Evolutionary conservation across 2,329 filamentous ascomycete genomes (phyloP), one percentile per base, ranked within the genome.

Genomic region (Epichloe scottii): DNA sequence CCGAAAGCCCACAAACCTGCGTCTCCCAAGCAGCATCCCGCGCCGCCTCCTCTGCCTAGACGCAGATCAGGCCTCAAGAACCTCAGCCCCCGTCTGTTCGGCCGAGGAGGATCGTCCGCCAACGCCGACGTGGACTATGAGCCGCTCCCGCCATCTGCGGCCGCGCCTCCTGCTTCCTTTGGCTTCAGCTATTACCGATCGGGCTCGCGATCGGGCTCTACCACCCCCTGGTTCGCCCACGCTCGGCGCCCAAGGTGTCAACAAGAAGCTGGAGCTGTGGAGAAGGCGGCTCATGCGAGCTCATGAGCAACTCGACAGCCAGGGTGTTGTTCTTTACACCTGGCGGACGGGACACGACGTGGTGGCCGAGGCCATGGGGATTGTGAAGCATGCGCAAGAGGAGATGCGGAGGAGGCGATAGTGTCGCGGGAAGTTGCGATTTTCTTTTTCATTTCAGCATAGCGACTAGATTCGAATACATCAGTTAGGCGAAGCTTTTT

Each of bases 341-440:
- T 93, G 87, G 87, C 74, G 84, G 41, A 77, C 76, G 11, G 87
- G 87, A 0, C 71, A 74, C 30, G 87, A 93, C 68, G 84, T 87
- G 7, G 72, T 79, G 51, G 71, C 72, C 1, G 83, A 87, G 64
- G 82, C 84, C 3, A 72, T 82, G 49, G 77, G 73, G 14, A 74
- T 89, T 52, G 78, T 89, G 3, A 74, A 75, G 63, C 71, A 75
- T 54, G 75, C 75, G 33, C 59, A 80, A 60, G 66, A 60, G 51
- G 68, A 73, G 64, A 66, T 62, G 11, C 58, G 57, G 26, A 51
- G 54, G 48, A 55, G 52, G 53, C 53, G 34, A 30, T 30, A 39
- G 45, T 37, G 15, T 42, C 23, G 26, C 26, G 41, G 30, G 30
- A 35, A 33, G 15, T 14, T 35, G 21, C n/a, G 11, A n/a, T 21